Percentiles rank a stretch among this genome's conserved stretches.
Conservation (phyloP, 768 basidiomycete genomes). For the Porphyrellus cyaneotinctus region DNA sequence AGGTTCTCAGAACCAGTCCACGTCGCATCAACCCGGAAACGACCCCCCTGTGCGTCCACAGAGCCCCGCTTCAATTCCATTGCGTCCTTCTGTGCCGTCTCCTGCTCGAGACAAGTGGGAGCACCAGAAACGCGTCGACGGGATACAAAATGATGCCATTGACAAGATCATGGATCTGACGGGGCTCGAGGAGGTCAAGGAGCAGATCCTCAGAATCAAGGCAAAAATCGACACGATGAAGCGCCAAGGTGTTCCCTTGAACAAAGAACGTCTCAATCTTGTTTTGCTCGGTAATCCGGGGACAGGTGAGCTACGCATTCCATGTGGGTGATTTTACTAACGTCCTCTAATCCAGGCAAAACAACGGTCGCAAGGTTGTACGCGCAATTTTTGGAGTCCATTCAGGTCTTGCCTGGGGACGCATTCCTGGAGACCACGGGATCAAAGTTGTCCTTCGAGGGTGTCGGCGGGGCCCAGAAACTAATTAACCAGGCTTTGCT, state of each 20-base stretch:
- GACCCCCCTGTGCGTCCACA: neutral
- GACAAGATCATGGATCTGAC: conserved; percentile 65
- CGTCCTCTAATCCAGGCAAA: conserved; percentile 4
- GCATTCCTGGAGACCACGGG: conserved; percentile 63
- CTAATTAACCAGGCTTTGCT: conserved; percentile 42
- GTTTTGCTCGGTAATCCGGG: conserved; percentile 67
- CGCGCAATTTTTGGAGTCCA: conserved; percentile 55
- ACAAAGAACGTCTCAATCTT: conserved; percentile 57
- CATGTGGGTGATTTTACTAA: neutral
- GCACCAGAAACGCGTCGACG: conserved; percentile 45
- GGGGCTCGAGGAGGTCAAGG: conserved; percentile 63
- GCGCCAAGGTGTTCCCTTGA: conserved; percentile 47
- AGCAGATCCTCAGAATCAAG: conserved; percentile 52
- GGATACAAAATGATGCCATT: conserved; percentile 47
- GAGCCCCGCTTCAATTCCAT: neutral
- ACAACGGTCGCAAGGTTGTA: conserved; percentile 47
- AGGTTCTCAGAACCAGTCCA: neutral
- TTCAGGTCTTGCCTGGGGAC: conserved; percentile 49
- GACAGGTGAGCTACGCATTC: conserved; percentile 62
- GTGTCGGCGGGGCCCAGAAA: conserved; percentile 34
- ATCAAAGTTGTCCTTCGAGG: conserved; percentile 52
- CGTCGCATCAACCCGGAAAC: neutral
- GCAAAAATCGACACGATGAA: conserved; percentile 44
- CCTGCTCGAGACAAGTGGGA: conserved; percentile 17
- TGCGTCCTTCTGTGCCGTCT: conserved; percentile 9